phyloP scores from a whole-genome alignment of 352 stramenopile genomes.

The Phytophthora fragariaefolia region DNA sequence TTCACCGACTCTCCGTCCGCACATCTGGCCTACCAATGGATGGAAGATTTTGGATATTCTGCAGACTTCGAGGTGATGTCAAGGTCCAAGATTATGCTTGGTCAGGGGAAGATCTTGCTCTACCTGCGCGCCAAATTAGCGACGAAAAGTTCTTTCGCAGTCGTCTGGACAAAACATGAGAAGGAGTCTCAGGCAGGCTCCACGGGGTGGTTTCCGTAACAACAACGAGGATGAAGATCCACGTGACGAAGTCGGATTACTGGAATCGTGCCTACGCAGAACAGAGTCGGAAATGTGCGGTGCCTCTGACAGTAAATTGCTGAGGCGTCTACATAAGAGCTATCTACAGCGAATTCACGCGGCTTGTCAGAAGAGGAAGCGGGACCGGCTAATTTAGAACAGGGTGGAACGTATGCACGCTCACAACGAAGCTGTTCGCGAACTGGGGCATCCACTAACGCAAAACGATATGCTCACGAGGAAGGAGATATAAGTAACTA shows the following conservation, averaged over 20 bases:
- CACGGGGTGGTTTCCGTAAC: neutral
- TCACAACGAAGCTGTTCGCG: too few relatives aligned
- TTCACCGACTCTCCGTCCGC: neutral
- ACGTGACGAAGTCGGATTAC: neutral
- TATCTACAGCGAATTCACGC: too few relatives aligned
- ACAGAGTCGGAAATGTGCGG: neutral
- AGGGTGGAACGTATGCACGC: too few relatives aligned
- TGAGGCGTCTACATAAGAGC: too few relatives aligned
- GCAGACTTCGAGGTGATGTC: neutral
- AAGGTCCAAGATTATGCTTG: neutral
- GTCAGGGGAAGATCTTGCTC: neutral
- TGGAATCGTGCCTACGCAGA: neutral
- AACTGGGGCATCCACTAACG: too few relatives aligned
- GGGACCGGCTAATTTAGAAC: too few relatives aligned
- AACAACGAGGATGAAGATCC: neutral
- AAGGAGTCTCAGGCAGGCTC: neutral
- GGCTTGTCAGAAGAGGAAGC: too few relatives aligned
- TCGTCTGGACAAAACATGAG: neutral
- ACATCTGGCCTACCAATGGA: neutral
- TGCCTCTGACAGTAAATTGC: too few relatives aligned
- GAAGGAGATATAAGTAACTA: too few relatives aligned
- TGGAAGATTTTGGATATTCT: neutral
- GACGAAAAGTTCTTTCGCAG: neutral
- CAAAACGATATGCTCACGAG: too few relatives aligned
- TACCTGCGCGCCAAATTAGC: neutral